A percentile compares a stretch with the other conserved stretches of the same genome.
phyloP scores from a whole-genome alignment of 805 yeast genomes.

The Torulaspora franciscae region DNA sequence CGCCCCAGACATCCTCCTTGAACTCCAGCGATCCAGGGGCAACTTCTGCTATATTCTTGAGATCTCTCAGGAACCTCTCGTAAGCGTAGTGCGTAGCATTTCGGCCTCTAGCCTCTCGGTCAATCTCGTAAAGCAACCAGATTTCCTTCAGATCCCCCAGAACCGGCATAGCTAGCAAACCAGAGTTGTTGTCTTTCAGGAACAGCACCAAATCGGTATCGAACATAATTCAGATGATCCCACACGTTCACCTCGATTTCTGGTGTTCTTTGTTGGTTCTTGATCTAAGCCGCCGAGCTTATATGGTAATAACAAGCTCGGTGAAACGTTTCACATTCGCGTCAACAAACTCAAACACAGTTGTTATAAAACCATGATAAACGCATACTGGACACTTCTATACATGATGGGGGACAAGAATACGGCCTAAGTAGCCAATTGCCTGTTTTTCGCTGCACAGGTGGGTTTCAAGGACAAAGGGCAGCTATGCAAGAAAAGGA shows the following conservation, averaged over 20 bases:
- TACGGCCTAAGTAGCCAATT: neutral
- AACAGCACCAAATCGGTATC: conserved; percentile 16
- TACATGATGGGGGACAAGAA: neutral
- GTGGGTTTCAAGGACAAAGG: no score
- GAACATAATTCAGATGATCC: conserved; percentile 5
- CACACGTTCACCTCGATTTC: neutral
- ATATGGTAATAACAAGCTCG: neutral
- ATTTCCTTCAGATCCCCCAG: conserved; percentile 26
- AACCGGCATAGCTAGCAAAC: conserved; percentile 23
- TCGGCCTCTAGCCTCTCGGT: neutral
- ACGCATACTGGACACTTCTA: no score
- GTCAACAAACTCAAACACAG: neutral
- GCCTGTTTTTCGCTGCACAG: no score
- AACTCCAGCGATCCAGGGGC: conserved; percentile 20
- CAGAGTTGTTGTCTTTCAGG: conserved; percentile 23
- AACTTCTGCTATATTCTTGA: conserved; percentile 13
- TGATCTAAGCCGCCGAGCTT: neutral
- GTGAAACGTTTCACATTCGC: conserved; percentile 1
- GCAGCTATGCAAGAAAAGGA: no score
- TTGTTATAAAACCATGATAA: neutral
- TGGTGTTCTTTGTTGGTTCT: neutral
- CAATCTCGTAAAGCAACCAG: conserved; percentile 16
- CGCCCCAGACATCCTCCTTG: conserved; percentile 7
- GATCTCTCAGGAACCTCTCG: conserved; percentile 12
- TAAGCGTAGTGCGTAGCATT: conserved; percentile 2